These are phyloP conservation scores for Pseudozyma hubeiensis DNA, from an alignment of 1,284 basidiomycete genomes.

Conservation along the genomic window DNA sequence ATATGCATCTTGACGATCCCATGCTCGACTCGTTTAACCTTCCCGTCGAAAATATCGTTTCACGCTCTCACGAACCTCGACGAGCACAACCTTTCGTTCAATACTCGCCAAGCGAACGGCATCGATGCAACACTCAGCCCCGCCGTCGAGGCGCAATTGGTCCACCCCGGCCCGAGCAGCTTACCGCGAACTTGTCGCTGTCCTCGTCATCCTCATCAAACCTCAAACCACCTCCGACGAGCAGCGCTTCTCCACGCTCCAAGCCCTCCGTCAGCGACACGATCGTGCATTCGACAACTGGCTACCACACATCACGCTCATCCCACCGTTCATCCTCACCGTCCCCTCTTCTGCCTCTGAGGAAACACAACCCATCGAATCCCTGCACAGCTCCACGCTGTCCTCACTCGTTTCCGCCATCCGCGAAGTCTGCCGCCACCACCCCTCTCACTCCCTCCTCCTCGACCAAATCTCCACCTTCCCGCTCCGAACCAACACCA, in stretches of 20 bases:
- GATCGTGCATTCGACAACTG: constrained; percentile 25
- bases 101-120: no score
- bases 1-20: no score
- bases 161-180: no score
- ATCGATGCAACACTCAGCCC: no score
- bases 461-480: constrained; percentile 33
- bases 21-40: no score
- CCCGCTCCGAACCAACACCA: constrained; percentile 13
- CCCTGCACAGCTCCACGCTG: constrained; percentile 6
- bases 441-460: constrained; percentile 5
- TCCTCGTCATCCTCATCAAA: constrained; percentile 15
- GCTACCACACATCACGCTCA: constrained; percentile 35
- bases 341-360: no score
- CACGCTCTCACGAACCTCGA: no score
- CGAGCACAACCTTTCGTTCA: no score
- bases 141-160: no score
- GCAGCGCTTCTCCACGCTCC: constrained; percentile 12
- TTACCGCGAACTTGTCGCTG: constrained; percentile 4
- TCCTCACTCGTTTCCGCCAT: constrained; percentile 3
- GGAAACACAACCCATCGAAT: not conserved
- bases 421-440: not conserved
- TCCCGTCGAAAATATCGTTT: no score
- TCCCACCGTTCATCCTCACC: constrained; percentile 19
- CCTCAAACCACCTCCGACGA: constrained; percentile 7
- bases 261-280: constrained; percentile 12